These are phyloP conservation scores for Eragrostis tef DNA, from an alignment of 202 grass and related monocot genomes.

Conservation along the genomic window DNA sequence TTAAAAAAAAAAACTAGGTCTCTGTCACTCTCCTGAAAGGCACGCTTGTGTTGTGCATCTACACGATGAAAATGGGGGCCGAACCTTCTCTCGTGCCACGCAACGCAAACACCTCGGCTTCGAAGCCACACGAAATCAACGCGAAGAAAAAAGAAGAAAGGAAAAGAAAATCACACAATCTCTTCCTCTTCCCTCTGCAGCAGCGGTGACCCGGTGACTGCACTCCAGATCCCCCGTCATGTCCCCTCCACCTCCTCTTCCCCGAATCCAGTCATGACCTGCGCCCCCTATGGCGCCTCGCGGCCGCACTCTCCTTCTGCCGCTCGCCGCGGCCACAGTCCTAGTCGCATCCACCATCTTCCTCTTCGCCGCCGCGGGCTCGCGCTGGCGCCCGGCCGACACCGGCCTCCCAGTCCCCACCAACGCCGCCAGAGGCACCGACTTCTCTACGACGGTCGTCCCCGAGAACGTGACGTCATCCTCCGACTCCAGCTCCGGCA, in stretches of 20 bases:
- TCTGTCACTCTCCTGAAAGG: no score
- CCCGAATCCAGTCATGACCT: slow-evolving; percentile 37
- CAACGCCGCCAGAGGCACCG: neutral
- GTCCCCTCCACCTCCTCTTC: neutral
- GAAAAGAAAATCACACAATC: no score
- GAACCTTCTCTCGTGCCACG: no score
- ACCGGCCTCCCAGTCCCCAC: slow-evolving; percentile 48
- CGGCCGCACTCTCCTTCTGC: slow-evolving; percentile 51
- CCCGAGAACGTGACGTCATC: neutral
- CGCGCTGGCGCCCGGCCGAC: slow-evolving; percentile 55
- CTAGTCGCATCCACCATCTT: slow-evolving; percentile 68
- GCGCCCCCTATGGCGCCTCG: slow-evolving; percentile 43
- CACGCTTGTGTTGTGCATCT: no score
- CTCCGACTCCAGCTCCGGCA: neutral
- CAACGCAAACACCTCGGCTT: no score
- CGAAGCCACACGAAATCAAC: no score
- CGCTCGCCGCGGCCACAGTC: slow-evolving; percentile 51
- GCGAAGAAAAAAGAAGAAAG: no score
- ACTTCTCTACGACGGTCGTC: neutral
- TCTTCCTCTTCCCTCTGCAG: no score
- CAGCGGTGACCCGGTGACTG: no score
- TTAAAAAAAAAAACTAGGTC: no score
- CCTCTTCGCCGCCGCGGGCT: slow-evolving; percentile 50
- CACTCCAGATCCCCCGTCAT: slow-evolving; percentile 21
- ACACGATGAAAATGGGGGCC: no score